Evolutionary conservation across 1,284 basidiomycete species (phyloP), one percentile per base, ranked within the genome.

Genomic region (Rhodofomes roseus): DNA sequence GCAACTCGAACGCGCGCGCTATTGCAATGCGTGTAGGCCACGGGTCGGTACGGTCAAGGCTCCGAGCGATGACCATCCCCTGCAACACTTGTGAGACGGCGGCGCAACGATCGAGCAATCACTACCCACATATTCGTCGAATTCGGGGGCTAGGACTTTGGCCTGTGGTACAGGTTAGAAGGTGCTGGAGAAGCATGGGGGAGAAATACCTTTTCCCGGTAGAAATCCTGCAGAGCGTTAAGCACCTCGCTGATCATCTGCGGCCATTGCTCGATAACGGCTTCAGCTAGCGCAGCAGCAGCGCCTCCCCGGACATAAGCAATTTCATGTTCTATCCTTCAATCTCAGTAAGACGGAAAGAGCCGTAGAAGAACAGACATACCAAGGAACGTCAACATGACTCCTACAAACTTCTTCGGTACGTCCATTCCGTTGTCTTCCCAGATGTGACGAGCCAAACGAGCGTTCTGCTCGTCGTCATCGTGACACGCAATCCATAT

Each of bases 401-500:
- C 77, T 1, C 73, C 71, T 0, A 93, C 75, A 73, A 89, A 97
- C 3, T 73, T 74, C 66, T 93, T 91, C 0, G 92, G 86, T 6
- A 97, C 86, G 68, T 98, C 95, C 39, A 99, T 75, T 12, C 93
- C 96, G 67, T 99, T 99, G 68, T 99, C 97, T 60, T 97, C 95
- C 96, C 96, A 99, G 12, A 95, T 74, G 67, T 90, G 87, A 29
- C 79, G 78, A 8, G 96, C 96, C 41, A 98, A 77, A 48, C 89
- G 81, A 0, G 89, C 87, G 65, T 97, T 98, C 69, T 96, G 93
- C 65, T 95, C 93, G 70, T 99, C 96, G 6, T 85, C 84, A 63
- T 99, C 97, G 67, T 98, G 94, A 62, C 85, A 89, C 2, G 92
- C 92, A 40, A 98, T 83, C 87, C 93, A 95, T 0, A 99, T 75